These are phyloP conservation scores for Amniculicola lignicola DNA, from an alignment of 495 filamentous ascomycete species.

Conservation along the genomic window DNA sequence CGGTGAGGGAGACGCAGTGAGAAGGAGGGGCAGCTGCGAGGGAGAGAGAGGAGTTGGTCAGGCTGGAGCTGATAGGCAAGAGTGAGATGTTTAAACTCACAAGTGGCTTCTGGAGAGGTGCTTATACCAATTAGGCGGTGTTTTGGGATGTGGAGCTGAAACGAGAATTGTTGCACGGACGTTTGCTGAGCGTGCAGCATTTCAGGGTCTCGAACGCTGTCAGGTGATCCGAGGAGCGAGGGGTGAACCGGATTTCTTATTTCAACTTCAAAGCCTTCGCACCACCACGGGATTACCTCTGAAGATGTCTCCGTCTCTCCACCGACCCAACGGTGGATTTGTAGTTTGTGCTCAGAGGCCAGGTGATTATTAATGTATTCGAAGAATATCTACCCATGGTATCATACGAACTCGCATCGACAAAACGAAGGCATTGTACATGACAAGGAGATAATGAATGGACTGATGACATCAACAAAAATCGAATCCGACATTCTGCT, in stretches of 20 bases:
- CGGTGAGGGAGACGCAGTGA: neutral
- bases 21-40: neutral
- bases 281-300: no score
- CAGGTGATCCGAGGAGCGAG: no score
- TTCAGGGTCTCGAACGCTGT: constrained; percentile 3
- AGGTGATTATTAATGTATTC: no score
- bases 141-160: constrained; percentile 15
- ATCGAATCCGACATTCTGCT: no score
- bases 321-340: no score
- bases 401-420: neutral
- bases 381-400: constrained; percentile 3
- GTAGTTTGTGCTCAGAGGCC: no score
- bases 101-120: neutral
- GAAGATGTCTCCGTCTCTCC: no score
- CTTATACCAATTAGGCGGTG: neutral
- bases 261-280: no score
- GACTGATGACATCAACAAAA: no score
- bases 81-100: constrained; percentile 3
- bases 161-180: constrained; percentile 20
- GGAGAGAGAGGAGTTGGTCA: neutral
- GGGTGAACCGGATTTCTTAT: no score
- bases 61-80: constrained; percentile 1
- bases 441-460: no score
- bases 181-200: no score
- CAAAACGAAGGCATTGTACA: constrained; percentile 2